Evolutionary conservation across 345 rosid genomes (phyloP).

Genomic region (Populus alba): DNA sequence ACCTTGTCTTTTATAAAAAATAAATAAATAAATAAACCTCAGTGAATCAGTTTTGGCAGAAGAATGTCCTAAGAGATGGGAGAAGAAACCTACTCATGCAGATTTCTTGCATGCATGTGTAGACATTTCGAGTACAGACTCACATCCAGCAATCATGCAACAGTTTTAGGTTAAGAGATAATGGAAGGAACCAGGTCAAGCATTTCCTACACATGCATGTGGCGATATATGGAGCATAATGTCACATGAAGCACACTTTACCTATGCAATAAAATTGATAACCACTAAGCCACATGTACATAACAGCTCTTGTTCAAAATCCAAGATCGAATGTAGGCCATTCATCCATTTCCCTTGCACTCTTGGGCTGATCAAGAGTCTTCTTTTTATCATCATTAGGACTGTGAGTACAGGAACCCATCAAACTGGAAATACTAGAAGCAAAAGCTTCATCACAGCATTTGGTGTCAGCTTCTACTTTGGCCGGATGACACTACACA

Average conservation of each 20-base stretch:
- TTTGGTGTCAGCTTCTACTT: neutral
- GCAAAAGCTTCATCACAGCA: neutral
- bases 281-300: neutral
- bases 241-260: neutral
- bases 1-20: too few species aligned
- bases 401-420: neutral
- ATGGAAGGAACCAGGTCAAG: neutral
- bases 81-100: too few species aligned
- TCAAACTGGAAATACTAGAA: neutral
- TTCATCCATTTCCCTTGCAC: neutral
- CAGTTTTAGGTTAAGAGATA: neutral
- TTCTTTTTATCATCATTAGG: neutral
- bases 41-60: too few species aligned
- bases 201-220: neutral
- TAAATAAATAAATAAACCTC: too few species aligned
- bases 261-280: neutral
- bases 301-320: neutral
- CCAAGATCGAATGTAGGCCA: slow-evolving; percentile 19
- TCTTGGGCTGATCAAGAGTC: neutral
- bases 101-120: too few species aligned
- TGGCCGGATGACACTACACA: slow-evolving; percentile 1
- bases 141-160: neutral
- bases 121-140: too few species aligned
- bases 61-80: too few species aligned
- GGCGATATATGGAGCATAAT: neutral